Percentiles rank a stretch among this genome's conserved stretches.
Evolutionary conservation across 208 protist genomes (phyloP).

Genomic region (Crithidia sp.): DNA sequence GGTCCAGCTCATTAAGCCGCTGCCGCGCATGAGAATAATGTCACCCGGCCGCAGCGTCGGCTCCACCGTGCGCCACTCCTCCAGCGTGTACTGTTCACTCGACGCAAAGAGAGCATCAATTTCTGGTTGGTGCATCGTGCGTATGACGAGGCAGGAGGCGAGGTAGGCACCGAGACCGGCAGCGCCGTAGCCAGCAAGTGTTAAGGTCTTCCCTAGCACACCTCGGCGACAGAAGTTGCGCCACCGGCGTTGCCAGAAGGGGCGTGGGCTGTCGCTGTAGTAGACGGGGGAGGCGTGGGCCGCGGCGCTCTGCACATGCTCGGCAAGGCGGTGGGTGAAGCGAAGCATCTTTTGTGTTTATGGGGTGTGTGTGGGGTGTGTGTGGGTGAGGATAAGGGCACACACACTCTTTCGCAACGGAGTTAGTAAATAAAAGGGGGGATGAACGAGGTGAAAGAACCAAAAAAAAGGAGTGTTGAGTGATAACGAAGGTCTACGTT

Average conservation of each 20-base stretch:
- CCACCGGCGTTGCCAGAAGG: conserved; percentile 29
- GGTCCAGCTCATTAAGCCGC: conserved; percentile 52
- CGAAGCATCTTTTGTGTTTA: conserved; percentile 9
- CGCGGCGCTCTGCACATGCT: conserved; percentile 26
- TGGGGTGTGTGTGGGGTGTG: no score
- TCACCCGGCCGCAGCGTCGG: conserved; percentile 79
- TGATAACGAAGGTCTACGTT: no score
- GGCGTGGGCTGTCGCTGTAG: neutral
- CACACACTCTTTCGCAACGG: no score
- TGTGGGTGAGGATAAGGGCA: no score
- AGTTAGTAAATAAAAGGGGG: no score
- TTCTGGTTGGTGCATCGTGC: conserved; percentile 31
- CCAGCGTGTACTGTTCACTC: conserved; percentile 56
- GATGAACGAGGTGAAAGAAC: no score
- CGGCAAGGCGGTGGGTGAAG: conserved; percentile 5
- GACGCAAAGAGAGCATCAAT: conserved; percentile 48
- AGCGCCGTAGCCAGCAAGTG: conserved; percentile 18
- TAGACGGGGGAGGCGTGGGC: conserved; percentile 6
- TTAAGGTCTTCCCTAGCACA: conserved; percentile 23
- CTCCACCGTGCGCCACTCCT: conserved; percentile 74
- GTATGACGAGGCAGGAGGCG: conserved; percentile 41
- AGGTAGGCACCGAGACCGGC: conserved; percentile 38
- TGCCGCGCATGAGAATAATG: conserved; percentile 75
- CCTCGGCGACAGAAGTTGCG: conserved; percentile 25
- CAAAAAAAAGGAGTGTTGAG: no score